phyloP scores from a whole-genome alignment of 2,329 filamentous ascomycete genomes.

The Zasmidium citrigriseum region DNA sequence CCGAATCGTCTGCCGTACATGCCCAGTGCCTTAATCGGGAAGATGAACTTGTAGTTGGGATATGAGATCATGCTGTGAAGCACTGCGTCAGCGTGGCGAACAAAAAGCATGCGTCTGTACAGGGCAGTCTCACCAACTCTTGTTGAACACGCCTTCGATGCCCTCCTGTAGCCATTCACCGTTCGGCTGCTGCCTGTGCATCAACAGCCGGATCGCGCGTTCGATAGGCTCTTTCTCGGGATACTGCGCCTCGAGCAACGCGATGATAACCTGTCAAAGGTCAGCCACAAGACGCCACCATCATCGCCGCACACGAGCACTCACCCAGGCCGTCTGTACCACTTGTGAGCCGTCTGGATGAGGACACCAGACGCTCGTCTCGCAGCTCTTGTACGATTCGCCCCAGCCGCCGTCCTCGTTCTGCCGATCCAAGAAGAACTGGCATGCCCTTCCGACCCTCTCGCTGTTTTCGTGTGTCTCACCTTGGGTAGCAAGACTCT shows the following conservation, averaged over 20 bases:
- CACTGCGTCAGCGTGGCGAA: constrained; percentile 19
- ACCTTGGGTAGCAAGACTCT: constrained; percentile 77
- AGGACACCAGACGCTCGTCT: constrained; percentile 72
- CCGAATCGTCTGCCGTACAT: constrained; percentile 79
- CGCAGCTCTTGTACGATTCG: constrained; percentile 86
- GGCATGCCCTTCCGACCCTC: constrained; percentile 71
- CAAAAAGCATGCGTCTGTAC: neutral
- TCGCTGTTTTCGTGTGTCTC: constrained; percentile 77
- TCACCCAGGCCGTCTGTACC: constrained; percentile 91
- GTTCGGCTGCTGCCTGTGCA: constrained; percentile 80
- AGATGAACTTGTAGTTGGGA: constrained; percentile 98
- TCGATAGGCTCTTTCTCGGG: constrained; percentile 72
- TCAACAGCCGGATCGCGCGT: constrained; percentile 76
- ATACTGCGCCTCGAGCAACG: constrained; percentile 78
- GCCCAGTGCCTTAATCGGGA: constrained; percentile 89
- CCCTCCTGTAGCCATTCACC: constrained; percentile 95
- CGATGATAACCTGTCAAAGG: constrained; percentile 52
- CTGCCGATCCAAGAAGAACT: constrained; percentile 84
- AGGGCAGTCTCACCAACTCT: constrained; percentile 68
- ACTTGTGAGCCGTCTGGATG: constrained; percentile 77
- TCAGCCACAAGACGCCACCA: constrained; percentile 18
- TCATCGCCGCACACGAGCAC: constrained; percentile 64
- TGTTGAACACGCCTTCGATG: constrained; percentile 98
- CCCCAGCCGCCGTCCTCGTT: constrained; percentile 93
- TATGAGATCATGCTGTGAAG: constrained; percentile 86